Base-by-base conservation (phyloP, 1,284 basidiomycete genomes). In the Cerioporus squamosus region DNA sequence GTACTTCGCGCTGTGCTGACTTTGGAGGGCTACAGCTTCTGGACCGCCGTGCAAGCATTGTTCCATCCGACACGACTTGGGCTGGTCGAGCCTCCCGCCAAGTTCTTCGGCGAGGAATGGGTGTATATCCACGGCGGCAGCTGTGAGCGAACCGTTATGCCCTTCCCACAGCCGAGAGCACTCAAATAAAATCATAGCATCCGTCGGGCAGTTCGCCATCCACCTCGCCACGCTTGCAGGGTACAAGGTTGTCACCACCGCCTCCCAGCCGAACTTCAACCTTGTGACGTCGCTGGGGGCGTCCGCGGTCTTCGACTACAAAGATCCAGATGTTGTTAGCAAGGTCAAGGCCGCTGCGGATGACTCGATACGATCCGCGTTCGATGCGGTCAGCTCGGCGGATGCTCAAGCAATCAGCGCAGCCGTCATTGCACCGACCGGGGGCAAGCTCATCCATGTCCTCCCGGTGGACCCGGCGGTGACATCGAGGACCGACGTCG, bases 141-240 rank as follows among this genome's bases (percentile, higher is more conserved):
- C 50, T 64, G 71, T 70, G 45, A 59, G 70, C 59, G n/a, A 14
- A 3, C 9, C 18, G 15, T 48, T 42, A 23, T 9, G 15, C 38
- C 5, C 24, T 8, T 39, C 22, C 5, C 17, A 17, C 38, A 18
- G n/a, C 20, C 9, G 1, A 31, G 24, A 3, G 26, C n/a, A 47
- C 20, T 46, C 36, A n/a, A 15, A 15, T 10, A 2, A 18, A 1
- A 15, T 18, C 3, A 42, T 60, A 66, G 69, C 67, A 23, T 62
- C 63, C 15, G 77, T 81, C 38, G 81, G 81, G 0, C 67, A 76
- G 31, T 81, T 74, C 64, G 76, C 76, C 5, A 66, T 81, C 38
- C 79, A 81, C 62, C 71, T 82, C 40, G 76, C 76, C 36, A 74
- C 74, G 56, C 53, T 74, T 6, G 65, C 74, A 1, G 80, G 80